phyloP scores from a whole-genome alignment of 305 asterid genomes.

The Fraxinus platypoda region DNA sequence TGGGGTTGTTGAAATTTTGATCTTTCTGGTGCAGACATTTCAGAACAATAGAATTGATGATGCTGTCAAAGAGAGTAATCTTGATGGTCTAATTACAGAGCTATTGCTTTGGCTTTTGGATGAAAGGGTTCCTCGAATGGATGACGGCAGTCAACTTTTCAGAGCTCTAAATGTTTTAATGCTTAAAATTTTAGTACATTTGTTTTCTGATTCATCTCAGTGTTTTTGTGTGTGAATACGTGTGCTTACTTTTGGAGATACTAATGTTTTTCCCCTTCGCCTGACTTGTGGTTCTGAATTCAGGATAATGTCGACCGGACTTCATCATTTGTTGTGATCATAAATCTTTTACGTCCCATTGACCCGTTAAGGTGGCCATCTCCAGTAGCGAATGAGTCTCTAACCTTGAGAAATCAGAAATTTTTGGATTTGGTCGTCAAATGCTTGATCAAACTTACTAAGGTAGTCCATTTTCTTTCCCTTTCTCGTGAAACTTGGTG shows the following conservation, averaged over 20 bases:
- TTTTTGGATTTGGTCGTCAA: slow-evolving; percentile 95
- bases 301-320: slow-evolving; percentile 97
- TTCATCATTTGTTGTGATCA: slow-evolving; percentile 86
- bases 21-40: slow-evolving; percentile 64
- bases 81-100: slow-evolving; percentile 85
- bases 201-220: slow-evolving; percentile 3
- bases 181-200: slow-evolving; percentile 85
- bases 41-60: slow-evolving; percentile 86
- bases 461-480: slow-evolving; percentile 44
- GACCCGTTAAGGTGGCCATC: slow-evolving; percentile 98
- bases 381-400: slow-evolving; percentile 75
- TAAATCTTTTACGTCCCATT: slow-evolving; percentile 84
- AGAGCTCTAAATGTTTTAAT: slow-evolving; percentile 95
- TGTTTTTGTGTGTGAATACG: background rate
- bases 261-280: slow-evolving; percentile 20
- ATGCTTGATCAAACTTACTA: slow-evolving; percentile 95
- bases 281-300: slow-evolving; percentile 20
- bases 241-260: slow-evolving; percentile 2
- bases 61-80: slow-evolving; percentile 85
- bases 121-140: slow-evolving; percentile 97
- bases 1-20: background rate
- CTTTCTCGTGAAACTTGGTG: background rate
- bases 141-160: slow-evolving; percentile 98
- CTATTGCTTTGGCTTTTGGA: slow-evolving; percentile 98
- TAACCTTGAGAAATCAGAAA: slow-evolving; percentile 74